Percentiles rank a stretch among this genome's conserved stretches.
phyloP scores from a whole-genome alignment of 2,329 filamentous ascomycete species.

The Trichoderma breve region DNA sequence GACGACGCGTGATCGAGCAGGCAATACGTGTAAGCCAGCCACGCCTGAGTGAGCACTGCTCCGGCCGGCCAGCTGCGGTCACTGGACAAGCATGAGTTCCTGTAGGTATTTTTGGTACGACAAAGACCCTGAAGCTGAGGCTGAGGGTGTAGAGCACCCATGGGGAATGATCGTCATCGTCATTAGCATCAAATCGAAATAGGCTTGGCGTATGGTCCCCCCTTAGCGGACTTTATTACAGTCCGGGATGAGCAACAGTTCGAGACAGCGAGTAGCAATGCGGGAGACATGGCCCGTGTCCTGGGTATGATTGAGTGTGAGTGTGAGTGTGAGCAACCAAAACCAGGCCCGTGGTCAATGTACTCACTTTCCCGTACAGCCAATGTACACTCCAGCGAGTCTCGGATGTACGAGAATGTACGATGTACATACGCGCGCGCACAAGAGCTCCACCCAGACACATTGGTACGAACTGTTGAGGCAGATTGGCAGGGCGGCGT shows the following conservation, averaged over 20 bases:
- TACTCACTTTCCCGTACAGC: neutral
- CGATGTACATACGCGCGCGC: constrained; percentile 9
- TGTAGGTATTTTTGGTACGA: neutral
- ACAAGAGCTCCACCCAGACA: constrained; percentile 4
- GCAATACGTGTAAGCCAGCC: neutral
- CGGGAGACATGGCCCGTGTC: neutral
- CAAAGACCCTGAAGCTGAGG: constrained; percentile 14
- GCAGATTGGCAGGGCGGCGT: constrained; percentile 5
- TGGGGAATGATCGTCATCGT: constrained; percentile 10
- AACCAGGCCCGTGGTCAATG: neutral
- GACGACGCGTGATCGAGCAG: neutral
- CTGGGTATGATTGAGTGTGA: neutral
- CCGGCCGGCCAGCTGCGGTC: neutral
- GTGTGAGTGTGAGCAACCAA: neutral
- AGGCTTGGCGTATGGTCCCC: neutral
- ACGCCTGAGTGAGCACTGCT: neutral
- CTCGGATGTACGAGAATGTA: neutral
- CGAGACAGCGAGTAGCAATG: neutral
- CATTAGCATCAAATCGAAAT: neutral
- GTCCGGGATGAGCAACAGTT: neutral
- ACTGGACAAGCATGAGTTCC: neutral
- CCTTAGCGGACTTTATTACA: neutral
- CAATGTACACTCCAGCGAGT: neutral
- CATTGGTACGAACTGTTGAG: constrained; percentile 15
- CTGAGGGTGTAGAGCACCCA: constrained; percentile 6